Percentiles rank a stretch among this genome's conserved stretches.
Conservation (phyloP, 1,284 basidiomycete species). For the Malassezia nana region DNA sequence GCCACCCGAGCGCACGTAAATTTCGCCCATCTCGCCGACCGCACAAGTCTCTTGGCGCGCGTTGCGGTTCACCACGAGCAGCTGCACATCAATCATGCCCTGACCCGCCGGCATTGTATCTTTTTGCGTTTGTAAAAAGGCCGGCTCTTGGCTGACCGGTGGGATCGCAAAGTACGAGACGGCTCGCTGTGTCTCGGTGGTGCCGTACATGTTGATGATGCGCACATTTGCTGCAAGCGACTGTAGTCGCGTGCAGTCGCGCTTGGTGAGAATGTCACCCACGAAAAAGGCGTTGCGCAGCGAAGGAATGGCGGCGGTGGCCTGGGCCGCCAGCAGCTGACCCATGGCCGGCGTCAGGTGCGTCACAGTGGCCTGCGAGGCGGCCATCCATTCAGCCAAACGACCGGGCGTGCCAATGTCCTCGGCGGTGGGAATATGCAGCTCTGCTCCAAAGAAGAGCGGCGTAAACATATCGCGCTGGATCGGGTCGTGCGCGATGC, state of each 20-base stretch:
- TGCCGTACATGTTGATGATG: constrained; percentile 99
- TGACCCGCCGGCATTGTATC: constrained; percentile 96
- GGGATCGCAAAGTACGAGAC: constrained; percentile 96
- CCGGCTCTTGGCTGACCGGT: constrained; percentile 68
- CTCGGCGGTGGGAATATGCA: constrained; percentile 92
- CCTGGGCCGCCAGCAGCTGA: constrained; percentile 91
- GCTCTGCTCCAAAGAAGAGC: constrained; percentile 87
- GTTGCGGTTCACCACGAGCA: constrained; percentile 89
- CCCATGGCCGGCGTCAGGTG: constrained; percentile 95
- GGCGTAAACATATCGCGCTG: constrained; percentile 99
- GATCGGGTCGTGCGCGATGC: constrained; percentile 98
- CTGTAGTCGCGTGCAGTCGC: constrained; percentile 91
- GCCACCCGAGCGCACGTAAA: constrained; percentile 93
- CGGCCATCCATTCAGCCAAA: constrained; percentile 97
- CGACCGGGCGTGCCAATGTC: constrained; percentile 95
- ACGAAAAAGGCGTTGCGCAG: constrained; percentile 93
- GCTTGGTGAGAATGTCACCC: constrained; percentile 96
- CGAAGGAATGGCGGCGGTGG: constrained; percentile 74
- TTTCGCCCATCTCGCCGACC: constrained; percentile 94
- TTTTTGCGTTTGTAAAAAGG: constrained; percentile 87
- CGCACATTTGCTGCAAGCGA: constrained; percentile 77
- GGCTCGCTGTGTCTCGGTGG: constrained; percentile 96
- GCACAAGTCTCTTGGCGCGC: constrained; percentile 80
- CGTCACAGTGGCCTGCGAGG: constrained; percentile 66
- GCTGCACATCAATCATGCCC: constrained; percentile 96